Percentiles rank a stretch among this genome's conserved stretches.
Conservation (phyloP, 768 basidiomycete species). For the Amanita rubescens region DNA sequence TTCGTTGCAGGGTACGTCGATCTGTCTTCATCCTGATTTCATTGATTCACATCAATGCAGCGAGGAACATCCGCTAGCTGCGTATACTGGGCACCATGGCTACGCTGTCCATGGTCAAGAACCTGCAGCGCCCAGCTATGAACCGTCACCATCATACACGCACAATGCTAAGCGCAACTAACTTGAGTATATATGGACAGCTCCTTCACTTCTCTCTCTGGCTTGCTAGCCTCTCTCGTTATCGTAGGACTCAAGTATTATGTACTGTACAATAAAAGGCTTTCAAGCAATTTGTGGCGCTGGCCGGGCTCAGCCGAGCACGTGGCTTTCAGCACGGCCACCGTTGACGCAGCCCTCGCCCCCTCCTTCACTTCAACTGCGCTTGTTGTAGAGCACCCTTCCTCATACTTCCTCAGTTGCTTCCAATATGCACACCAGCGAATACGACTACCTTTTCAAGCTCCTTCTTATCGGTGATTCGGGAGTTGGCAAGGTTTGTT, state of each 20-base stretch:
- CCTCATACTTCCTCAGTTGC: slow-evolving; percentile 16
- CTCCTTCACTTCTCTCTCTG: no score
- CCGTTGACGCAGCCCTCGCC: slow-evolving; percentile 29
- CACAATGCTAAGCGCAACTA: background rate
- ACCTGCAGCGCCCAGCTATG: slow-evolving; percentile 31
- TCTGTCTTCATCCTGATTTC: background rate
- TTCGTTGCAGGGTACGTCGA: slow-evolving; percentile 41
- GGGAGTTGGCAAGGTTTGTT: slow-evolving; percentile 84
- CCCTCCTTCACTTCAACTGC: slow-evolving; percentile 22
- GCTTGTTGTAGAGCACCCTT: slow-evolving; percentile 20
- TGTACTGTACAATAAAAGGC: no score
- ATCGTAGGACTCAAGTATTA: no score
- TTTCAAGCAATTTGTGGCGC: no score
- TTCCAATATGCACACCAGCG: slow-evolving; percentile 75
- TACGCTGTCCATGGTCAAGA: slow-evolving; percentile 17
- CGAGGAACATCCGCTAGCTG: slow-evolving; percentile 25
- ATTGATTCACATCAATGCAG: slow-evolving; percentile 8
- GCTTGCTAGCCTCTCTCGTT: background rate
- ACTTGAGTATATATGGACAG: background rate
- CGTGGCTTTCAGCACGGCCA: slow-evolving; percentile 21
- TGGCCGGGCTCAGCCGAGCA: slow-evolving; percentile 17
- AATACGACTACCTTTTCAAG: slow-evolving; percentile 96
- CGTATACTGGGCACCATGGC: slow-evolving; percentile 20
- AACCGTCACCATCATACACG: slow-evolving; percentile 26
- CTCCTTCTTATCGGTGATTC: slow-evolving; percentile 93